These are phyloP conservation scores for Neurospora sp. DNA, from an alignment of 495 filamentous ascomycete genomes.

Conservation along the genomic window DNA sequence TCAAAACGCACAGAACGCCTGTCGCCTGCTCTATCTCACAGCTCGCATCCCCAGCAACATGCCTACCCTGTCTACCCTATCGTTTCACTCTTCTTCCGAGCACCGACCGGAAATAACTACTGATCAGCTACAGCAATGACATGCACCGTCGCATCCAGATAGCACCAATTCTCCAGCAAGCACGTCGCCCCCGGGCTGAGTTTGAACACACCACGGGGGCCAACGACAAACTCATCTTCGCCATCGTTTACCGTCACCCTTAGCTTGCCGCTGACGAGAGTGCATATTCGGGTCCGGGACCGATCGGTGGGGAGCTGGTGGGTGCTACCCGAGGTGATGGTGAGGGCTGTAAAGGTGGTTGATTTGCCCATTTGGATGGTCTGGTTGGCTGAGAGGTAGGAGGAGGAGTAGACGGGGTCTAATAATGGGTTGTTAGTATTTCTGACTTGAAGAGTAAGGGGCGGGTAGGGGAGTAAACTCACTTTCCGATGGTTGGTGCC, in stretches of 20 bases:
- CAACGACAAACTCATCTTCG: constrained; percentile 17
- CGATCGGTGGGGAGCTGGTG: constrained; percentile 7
- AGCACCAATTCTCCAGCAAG: constrained; percentile 15
- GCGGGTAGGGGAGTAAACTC: not conserved
- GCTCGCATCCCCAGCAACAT: not conserved
- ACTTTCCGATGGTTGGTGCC: not conserved
- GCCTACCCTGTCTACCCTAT: not conserved
- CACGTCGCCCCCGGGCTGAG: constrained; percentile 13
- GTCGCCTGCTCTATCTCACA: not conserved
- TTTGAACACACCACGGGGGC: constrained; percentile 16
- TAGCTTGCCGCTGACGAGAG: constrained; percentile 18
- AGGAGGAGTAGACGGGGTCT: constrained; percentile 20
- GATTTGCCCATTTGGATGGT: constrained; percentile 6
- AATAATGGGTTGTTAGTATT: not conserved
- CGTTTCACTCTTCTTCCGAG: not conserved
- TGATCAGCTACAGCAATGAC: constrained; percentile 6
- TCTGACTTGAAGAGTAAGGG: too few relatives aligned
- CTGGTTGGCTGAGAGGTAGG: constrained; percentile 17
- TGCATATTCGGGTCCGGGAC: constrained; percentile 15
- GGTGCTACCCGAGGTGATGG: constrained; percentile 14
- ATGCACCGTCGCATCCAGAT: constrained; percentile 21
- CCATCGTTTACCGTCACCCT: constrained; percentile 12
- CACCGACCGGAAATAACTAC: not conserved
- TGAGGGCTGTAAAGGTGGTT: constrained; percentile 11
- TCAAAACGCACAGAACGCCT: not conserved